Percentiles rank a stretch among this genome's conserved stretches.
These are phyloP conservation scores for Xylaria palmicola DNA, from an alignment of 495 filamentous ascomycete species.

Conservation along the genomic window DNA sequence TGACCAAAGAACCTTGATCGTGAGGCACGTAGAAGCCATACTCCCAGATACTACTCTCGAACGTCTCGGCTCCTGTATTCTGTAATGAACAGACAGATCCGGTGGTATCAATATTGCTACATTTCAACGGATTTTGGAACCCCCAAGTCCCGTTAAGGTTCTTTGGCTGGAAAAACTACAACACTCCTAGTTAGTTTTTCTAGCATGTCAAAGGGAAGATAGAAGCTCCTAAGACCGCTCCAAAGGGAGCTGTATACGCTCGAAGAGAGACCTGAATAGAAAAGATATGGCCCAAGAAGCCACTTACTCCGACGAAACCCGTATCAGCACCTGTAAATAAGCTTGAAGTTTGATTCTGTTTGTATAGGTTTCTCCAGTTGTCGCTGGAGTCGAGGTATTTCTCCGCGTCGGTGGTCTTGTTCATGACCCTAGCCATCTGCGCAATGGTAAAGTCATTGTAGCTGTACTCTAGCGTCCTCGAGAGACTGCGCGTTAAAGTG, in stretches of 20 bases:
- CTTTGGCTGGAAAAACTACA: constrained; percentile 53
- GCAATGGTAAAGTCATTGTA: constrained; percentile 78
- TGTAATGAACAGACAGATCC: constrained; percentile 61
- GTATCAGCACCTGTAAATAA: constrained; percentile 59
- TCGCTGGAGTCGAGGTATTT: constrained; percentile 61
- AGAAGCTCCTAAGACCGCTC: too few relatives aligned
- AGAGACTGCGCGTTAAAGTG: constrained; percentile 68
- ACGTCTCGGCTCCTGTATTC: constrained; percentile 63
- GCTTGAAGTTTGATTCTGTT: constrained; percentile 57
- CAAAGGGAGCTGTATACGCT: too few relatives aligned
- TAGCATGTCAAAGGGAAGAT: too few relatives aligned
- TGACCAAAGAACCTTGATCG: constrained; percentile 63
- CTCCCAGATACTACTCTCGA: constrained; percentile 70
- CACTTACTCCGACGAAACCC: constrained; percentile 63
- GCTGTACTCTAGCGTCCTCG: constrained; percentile 71
- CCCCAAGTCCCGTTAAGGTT: constrained; percentile 67
- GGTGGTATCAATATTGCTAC: constrained; percentile 51
- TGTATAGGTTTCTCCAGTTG: constrained; percentile 72
- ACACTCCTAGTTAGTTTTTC: too few relatives aligned
- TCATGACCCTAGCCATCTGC: constrained; percentile 57
- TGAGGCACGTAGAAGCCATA: constrained; percentile 74
- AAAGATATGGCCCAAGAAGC: too few relatives aligned
- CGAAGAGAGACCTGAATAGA: too few relatives aligned
- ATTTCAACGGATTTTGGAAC: constrained; percentile 68
- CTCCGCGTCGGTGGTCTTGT: constrained; percentile 52